phyloP scores from a whole-genome alignment of 2,329 filamentous ascomycete genomes.

The Orbilia quercus region DNA sequence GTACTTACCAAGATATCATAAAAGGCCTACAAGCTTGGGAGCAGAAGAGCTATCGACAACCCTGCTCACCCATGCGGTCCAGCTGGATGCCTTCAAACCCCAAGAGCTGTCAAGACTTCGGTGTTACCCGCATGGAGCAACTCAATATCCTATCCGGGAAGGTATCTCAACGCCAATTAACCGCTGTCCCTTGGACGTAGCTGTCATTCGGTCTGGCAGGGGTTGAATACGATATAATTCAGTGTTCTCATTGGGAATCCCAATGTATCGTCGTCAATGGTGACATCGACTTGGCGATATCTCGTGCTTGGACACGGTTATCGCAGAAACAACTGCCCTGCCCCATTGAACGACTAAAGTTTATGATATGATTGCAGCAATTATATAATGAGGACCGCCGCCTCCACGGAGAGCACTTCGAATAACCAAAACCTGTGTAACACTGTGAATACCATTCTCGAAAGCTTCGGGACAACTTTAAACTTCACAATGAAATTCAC shows the following conservation, averaged over 20 bases:
- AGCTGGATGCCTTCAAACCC: neutral
- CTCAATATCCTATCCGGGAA: slow-evolving; percentile 29
- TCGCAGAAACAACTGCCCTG: neutral
- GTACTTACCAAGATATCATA: slow-evolving; percentile 10
- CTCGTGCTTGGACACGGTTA: slow-evolving; percentile 4
- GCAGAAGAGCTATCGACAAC: slow-evolving; percentile 4
- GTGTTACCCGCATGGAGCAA: slow-evolving; percentile 23
- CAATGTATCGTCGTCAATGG: slow-evolving; percentile 3
- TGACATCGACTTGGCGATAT: slow-evolving; percentile 16
- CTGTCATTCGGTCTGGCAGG: neutral
- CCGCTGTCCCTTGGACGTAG: neutral
- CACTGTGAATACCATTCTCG: neutral
- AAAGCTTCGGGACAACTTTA: neutral
- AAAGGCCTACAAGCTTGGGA: slow-evolving; percentile 21
- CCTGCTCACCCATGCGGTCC: neutral
- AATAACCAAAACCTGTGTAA: neutral
- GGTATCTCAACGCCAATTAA: slow-evolving; percentile 7
- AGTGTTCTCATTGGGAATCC: slow-evolving; percentile 17
- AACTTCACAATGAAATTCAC: slow-evolving; percentile 43
- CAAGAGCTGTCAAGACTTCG: slow-evolving; percentile 18
- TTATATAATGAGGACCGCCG: slow-evolving; percentile 6
- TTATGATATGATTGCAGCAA: neutral
- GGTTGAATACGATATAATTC: neutral
- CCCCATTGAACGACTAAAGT: neutral
- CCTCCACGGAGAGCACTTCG: neutral